Base-by-base conservation (phyloP, 2,329 filamentous ascomycete species). In the Bisporella sp. region DNA sequence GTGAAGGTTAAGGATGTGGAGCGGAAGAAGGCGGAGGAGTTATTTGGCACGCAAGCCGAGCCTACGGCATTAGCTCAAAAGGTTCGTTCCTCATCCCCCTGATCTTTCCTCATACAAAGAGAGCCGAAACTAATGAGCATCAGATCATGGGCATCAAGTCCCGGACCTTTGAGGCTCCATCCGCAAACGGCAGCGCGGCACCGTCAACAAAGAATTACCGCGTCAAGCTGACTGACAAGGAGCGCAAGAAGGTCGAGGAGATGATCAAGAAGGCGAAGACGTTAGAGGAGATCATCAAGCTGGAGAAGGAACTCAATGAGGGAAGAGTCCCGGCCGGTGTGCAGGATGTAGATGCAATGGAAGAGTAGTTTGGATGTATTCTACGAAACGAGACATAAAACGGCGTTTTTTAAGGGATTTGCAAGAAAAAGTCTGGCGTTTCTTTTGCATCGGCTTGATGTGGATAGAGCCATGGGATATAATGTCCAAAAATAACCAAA, bases 281-380 rank as follows among this genome's bases (percentile, higher is more conserved):
- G 64, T 68, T 99, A 63, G 85, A 90, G 59, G 93, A 97, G 72
- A 95, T 99, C 65, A 85, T 89, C 51, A 78, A 82, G 59, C 68
- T 99, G 65, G 93, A 99, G 74, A 95, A 92, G 73, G 89, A 93
- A 69, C 71, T 97, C 58, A 87, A 88, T 55, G 92, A 97, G 68
- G 93, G 93, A 1, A 77, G 87, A 63, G 77, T 97, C 68, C 92
- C 92, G 2, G 76, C 78, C 33, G 87, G 83, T 31, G 78, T 83
- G 32, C 73, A 79, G 35, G 63, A 70, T 35, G 74, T 73, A 43
- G 76, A 78, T 57, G 70, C 68, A 11, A 85, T 84, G 81, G 79
- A 84, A 68, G 79, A 84, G 62, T 84, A 51, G 56, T 33, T 5
- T 28, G 29, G n/a, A 3, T 39, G 9, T 39, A 28, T 28, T 13